Conservation (phyloP, 192 early-diverging fungal genomes). For the Helicostylum pulchrum region DNA sequence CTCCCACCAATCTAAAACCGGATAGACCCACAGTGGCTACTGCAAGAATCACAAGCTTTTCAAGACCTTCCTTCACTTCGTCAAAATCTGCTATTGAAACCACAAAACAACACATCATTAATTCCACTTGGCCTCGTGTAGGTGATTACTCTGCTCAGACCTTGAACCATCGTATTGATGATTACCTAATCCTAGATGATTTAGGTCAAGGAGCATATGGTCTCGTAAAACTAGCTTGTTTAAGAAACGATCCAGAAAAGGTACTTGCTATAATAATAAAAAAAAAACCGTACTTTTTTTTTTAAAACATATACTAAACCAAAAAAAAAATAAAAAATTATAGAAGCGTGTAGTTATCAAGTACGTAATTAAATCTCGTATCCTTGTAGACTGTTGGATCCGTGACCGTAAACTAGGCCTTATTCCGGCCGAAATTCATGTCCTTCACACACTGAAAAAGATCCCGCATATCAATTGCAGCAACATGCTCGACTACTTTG, state of each 20-base stretch:
- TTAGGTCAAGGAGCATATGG: slow-evolving; percentile 71
- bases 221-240: slow-evolving; percentile 53
- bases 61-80: neutral
- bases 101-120: neutral
- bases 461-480: slow-evolving; percentile 50
- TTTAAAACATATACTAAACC: neutral
- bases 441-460: slow-evolving; percentile 56
- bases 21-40: neutral
- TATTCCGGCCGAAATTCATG: slow-evolving; percentile 71
- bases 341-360: slow-evolving; percentile 56
- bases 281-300: neutral
- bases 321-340: slow-evolving; percentile 4
- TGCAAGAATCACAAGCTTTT: neutral
- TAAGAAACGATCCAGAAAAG: slow-evolving; percentile 43
- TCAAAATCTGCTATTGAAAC: neutral
- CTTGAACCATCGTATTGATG: slow-evolving; percentile 32
- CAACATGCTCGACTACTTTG: slow-evolving; percentile 41
- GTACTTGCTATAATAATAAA: slow-evolving; percentile 20
- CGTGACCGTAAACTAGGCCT: slow-evolving; percentile 52
- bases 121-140: neutral
- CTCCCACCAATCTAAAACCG: neutral
- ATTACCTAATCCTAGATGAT: slow-evolving; percentile 53
- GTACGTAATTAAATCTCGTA: slow-evolving; percentile 61
- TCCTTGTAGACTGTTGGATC: slow-evolving; percentile 61
- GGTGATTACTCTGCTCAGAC: neutral